These are phyloP conservation scores for Calamus simplicifolius DNA, from an alignment of 176 grass and related monocot species.

Conservation along the genomic window DNA sequence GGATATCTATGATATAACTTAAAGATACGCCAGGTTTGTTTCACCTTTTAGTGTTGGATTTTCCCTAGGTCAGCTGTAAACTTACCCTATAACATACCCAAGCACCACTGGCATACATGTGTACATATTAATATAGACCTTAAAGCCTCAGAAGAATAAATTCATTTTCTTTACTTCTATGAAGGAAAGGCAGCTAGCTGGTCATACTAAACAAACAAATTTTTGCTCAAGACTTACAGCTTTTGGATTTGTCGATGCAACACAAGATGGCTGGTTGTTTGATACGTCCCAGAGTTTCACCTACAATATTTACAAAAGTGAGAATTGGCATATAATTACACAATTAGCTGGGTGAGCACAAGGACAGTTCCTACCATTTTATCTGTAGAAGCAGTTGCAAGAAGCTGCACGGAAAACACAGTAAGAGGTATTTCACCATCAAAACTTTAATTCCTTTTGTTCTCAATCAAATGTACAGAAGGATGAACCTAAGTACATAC, in stretches of 20 bases:
- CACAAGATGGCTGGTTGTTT: slow-evolving; percentile 45
- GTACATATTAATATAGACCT: too few species aligned
- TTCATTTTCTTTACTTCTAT: too few species aligned
- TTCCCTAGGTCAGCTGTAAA: too few species aligned
- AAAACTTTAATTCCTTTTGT: not conserved
- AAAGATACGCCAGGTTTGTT: too few species aligned
- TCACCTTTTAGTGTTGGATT: too few species aligned
- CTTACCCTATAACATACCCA: too few species aligned
- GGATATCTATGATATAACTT: too few species aligned
- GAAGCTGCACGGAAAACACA: slow-evolving; percentile 26
- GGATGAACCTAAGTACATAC: slow-evolving; percentile 20
- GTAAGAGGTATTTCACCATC: not conserved
- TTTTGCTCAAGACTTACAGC: slow-evolving; percentile 29
- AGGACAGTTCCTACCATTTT: slow-evolving; percentile 31
- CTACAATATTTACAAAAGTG: slow-evolving; percentile 15
- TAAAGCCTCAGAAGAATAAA: too few species aligned
- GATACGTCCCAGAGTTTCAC: slow-evolving; percentile 71
- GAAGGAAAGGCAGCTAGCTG: not conserved
- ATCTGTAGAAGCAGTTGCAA: slow-evolving; percentile 58
- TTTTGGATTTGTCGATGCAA: slow-evolving; percentile 41
- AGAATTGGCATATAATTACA: not conserved
- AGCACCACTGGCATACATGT: too few species aligned
- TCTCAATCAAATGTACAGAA: too few species aligned
- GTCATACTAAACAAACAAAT: not conserved
- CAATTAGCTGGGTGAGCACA: not conserved